Evolutionary conservation across 2,329 filamentous ascomycete genomes (phyloP).

Genomic region (Mycosphaerella sp.): DNA sequence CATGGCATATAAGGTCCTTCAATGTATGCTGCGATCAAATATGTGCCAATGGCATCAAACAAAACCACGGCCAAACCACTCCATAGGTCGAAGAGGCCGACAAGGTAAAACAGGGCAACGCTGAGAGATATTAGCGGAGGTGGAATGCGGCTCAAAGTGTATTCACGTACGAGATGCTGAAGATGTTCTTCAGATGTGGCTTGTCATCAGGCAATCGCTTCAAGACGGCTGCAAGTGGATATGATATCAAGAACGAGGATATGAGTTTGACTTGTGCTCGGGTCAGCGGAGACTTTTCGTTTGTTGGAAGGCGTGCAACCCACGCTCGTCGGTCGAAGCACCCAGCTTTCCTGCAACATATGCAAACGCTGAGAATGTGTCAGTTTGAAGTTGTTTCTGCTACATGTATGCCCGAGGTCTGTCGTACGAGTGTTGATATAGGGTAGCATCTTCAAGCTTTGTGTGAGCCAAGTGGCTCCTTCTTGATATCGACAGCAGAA

Average conservation of each 20-base stretch:
- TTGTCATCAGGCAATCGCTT: slow-evolving; percentile 84
- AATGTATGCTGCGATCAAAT: slow-evolving; percentile 75
- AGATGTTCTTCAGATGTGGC: slow-evolving; percentile 79
- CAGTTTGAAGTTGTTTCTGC: slow-evolving; percentile 12
- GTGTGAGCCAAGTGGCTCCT: slow-evolving; percentile 7
- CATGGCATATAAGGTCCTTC: slow-evolving; percentile 95
- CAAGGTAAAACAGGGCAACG: slow-evolving; percentile 79
- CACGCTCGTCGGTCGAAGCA: slow-evolving; percentile 60
- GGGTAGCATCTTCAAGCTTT: slow-evolving; percentile 49
- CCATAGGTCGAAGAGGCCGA: slow-evolving; percentile 93
- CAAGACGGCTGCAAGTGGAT: slow-evolving; percentile 78
- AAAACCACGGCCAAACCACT: slow-evolving; percentile 70
- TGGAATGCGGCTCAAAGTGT: not conserved
- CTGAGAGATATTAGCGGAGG: slow-evolving; percentile 37
- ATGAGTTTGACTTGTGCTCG: slow-evolving; percentile 74
- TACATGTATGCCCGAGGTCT: not conserved
- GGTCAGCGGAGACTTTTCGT: slow-evolving; percentile 2
- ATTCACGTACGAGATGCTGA: slow-evolving; percentile 64
- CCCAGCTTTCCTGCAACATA: slow-evolving; percentile 54
- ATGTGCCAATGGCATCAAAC: slow-evolving; percentile 72
- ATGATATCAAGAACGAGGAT: slow-evolving; percentile 82
- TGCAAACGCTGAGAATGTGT: slow-evolving; percentile 50
- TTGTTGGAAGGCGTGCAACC: slow-evolving; percentile 20
- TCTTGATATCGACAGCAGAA: not conserved
- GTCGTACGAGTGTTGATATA: slow-evolving; percentile 57